Percentiles rank a stretch among this genome's conserved stretches.
phyloP scores from a whole-genome alignment of 441 rosid genomes.

The Raphanus hybrid region DNA sequence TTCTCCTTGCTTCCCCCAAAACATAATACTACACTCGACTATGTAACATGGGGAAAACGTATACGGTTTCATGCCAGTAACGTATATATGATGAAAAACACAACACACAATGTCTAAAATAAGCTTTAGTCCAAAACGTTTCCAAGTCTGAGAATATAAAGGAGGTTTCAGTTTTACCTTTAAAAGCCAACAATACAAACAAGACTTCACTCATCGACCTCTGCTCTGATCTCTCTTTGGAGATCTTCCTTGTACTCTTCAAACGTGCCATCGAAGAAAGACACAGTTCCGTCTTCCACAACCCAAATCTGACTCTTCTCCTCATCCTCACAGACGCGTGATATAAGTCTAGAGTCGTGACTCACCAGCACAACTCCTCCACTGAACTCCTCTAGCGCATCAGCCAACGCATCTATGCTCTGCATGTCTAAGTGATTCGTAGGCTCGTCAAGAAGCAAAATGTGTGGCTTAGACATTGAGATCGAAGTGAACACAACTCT shows the following conservation, averaged over 20 bases:
- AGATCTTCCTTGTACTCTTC: constrained; percentile 89
- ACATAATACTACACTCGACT: constrained; percentile 28
- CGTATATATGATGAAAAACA: constrained; percentile 4
- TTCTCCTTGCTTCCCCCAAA: constrained; percentile 11
- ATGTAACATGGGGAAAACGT: constrained; percentile 17
- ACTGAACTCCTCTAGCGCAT: constrained; percentile 84
- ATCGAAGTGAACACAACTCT: constrained; percentile 91
- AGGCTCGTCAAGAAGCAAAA: constrained; percentile 85
- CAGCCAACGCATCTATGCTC: constrained; percentile 86
- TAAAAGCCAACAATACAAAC: constrained; percentile 29
- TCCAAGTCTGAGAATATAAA: neutral
- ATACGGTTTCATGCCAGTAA: constrained; percentile 6
- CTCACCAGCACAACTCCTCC: constrained; percentile 95
- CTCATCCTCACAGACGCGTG: constrained; percentile 83
- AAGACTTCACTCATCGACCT: constrained; percentile 69
- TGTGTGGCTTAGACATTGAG: constrained; percentile 91
- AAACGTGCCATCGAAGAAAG: constrained; percentile 65
- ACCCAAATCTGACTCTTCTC: constrained; percentile 90
- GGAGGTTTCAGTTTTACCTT: constrained; percentile 25
- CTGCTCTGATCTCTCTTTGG: constrained; percentile 79
- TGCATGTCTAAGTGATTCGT: constrained; percentile 96
- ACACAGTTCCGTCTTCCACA: constrained; percentile 76
- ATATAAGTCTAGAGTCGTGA: constrained; percentile 91
- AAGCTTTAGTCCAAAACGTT: too few species aligned
- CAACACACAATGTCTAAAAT: constrained; percentile 53